Conservation (phyloP, 2,329 filamentous ascomycete species). For the Aphanoascus verrucosus region DNA sequence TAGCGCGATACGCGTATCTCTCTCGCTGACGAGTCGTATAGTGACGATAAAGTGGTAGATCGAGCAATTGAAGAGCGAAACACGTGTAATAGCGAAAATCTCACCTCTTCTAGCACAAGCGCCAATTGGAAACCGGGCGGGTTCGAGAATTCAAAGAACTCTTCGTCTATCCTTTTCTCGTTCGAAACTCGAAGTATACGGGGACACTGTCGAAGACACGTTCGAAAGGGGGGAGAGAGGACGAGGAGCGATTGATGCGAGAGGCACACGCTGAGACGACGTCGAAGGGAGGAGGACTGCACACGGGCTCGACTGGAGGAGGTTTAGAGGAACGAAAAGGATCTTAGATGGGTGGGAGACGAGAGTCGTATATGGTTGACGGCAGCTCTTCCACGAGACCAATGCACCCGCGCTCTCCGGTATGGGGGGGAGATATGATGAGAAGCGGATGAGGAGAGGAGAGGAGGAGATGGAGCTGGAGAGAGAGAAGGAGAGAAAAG, state of each 20-base stretch:
- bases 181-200: background rate
- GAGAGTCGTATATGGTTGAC: constrained; percentile 11
- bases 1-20: background rate
- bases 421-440: constrained; percentile 7
- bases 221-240: background rate
- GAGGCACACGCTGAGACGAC: background rate
- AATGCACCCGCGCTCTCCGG: constrained; percentile 8
- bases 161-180: background rate
- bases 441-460: constrained; percentile 13
- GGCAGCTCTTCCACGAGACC: constrained; percentile 11
- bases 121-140: constrained; percentile 1
- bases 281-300: constrained; percentile 3
- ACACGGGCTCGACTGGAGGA: constrained; percentile 6
- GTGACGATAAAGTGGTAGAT: background rate
- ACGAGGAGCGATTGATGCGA: constrained; percentile 1
- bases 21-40: background rate
- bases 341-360: constrained; percentile 13
- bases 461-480: constrained; percentile 12
- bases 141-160: background rate
- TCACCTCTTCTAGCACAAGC: constrained; percentile 1
- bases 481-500: constrained; percentile 7
- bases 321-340: background rate
- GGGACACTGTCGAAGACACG: constrained; percentile 3
- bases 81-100: background rate
- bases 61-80: background rate